A percentile compares a stretch with the other conserved stretches of the same genome.
phyloP scores from a whole-genome alignment of 192 early-diverging fungal species.

The Coemansia sp. region DNA sequence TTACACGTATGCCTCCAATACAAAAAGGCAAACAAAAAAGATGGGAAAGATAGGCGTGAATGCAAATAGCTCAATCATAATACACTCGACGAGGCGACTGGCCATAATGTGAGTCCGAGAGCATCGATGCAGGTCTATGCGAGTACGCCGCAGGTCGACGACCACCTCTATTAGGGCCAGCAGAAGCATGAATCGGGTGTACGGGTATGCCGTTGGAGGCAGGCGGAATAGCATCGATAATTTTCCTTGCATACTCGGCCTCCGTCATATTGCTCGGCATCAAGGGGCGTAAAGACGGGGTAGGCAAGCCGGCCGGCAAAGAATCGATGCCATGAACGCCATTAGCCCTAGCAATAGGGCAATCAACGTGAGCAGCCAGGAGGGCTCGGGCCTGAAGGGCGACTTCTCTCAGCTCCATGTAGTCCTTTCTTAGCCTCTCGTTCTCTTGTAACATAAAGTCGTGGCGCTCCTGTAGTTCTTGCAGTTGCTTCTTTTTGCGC shows the following conservation, averaged over 20 bases:
- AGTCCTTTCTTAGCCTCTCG: slow-evolving; percentile 34
- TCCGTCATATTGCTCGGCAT: slow-evolving; percentile 11
- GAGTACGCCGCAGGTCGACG: not conserved
- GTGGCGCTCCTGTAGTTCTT: slow-evolving; percentile 65
- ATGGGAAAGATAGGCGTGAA: not conserved
- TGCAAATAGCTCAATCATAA: not conserved
- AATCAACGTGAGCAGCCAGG: slow-evolving; percentile 75
- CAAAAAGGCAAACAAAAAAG: not conserved
- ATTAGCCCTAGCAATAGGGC: slow-evolving; percentile 65
- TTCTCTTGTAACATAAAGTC: slow-evolving; percentile 46
- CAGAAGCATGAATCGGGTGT: not conserved
- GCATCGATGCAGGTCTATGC: not conserved
- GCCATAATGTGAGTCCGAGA: not conserved
- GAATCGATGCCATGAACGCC: slow-evolving; percentile 60
- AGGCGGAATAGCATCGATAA: slow-evolving; percentile 44
- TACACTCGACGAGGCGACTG: not conserved
- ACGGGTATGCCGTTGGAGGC: slow-evolving; percentile 32
- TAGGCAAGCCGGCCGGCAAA: slow-evolving; percentile 20
- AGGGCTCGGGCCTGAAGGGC: slow-evolving; percentile 75
- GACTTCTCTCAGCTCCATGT: slow-evolving; percentile 61
- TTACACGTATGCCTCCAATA: not conserved
- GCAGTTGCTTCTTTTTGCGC: slow-evolving; percentile 89
- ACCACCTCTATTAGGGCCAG: not conserved
- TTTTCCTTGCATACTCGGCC: slow-evolving; percentile 32
- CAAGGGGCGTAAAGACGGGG: slow-evolving; percentile 24